These are phyloP conservation scores for Volvariella surrecta DNA, from an alignment of 1,284 basidiomycete species.

Conservation along the genomic window DNA sequence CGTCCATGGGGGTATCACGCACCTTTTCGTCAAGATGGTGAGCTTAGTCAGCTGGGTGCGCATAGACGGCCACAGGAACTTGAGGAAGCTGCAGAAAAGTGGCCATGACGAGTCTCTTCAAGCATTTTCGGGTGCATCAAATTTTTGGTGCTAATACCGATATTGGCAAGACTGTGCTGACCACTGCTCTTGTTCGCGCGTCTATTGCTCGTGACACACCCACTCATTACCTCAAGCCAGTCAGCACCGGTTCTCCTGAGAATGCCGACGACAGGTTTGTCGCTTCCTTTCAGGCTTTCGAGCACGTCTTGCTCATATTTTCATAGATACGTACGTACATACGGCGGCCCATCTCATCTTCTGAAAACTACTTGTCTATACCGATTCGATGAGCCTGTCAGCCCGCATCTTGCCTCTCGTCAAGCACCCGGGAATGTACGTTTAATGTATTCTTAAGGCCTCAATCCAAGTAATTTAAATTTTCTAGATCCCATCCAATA, in stretches of 20 bases:
- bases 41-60: too few species aligned
- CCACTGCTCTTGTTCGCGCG: slow-evolving; percentile 74
- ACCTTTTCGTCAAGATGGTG: too few species aligned
- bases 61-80: too few species aligned
- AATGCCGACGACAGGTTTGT: slow-evolving; percentile 80
- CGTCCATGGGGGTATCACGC: too few species aligned
- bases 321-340: slow-evolving; percentile 61
- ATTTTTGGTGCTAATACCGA: slow-evolving; percentile 90
- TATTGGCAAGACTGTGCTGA: slow-evolving; percentile 89
- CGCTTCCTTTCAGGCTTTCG: not conserved
- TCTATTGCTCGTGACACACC: slow-evolving; percentile 43
- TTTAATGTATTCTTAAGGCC: not conserved
- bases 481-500: slow-evolving; percentile 45
- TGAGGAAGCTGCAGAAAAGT: too few species aligned
- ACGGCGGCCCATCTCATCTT: slow-evolving; percentile 34
- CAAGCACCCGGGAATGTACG: slow-evolving; percentile 36
- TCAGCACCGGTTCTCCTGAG: slow-evolving; percentile 77
- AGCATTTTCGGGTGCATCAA: slow-evolving; percentile 78
- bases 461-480: not conserved
- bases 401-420: slow-evolving; percentile 84
- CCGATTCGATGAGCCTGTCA: slow-evolving; percentile 84
- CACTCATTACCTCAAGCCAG: slow-evolving; percentile 85
- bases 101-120: slow-evolving; percentile 51
- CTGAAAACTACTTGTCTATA: slow-evolving; percentile 74
- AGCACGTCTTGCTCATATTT: slow-evolving; percentile 3